Evolutionary conservation across 2,329 filamentous ascomycete species (phyloP), one percentile per base, ranked within the genome.

Genomic region (Verticillium albo-atrum): DNA sequence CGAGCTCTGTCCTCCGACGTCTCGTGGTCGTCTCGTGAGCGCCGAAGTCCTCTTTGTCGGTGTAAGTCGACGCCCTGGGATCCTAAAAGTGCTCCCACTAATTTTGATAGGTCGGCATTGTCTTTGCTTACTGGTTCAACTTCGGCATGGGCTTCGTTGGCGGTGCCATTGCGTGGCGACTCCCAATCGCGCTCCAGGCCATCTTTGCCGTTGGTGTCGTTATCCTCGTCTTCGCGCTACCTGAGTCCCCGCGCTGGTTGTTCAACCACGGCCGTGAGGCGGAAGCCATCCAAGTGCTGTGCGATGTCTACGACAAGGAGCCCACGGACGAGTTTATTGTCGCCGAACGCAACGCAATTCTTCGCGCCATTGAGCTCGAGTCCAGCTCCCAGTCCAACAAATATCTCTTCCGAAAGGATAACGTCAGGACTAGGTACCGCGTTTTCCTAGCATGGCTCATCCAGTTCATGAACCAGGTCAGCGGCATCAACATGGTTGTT

Each of bases 381-480:
- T 32, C 2, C 30, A 14, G 30, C 30, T 32, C 30, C 30, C 9
- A 32, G 30, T 32, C 30, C 14, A 14, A 14, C 2, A 14, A 32
- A 3, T 32, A 32, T 14, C 30, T 32, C 30, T 32, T 32, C 30
- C 30, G 30, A 2, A 32, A 14, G 30, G 10, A 14, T 3, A 32
- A 71, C 50, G 67, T 77, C 26, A 71, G 75, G 65, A 81, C 74
- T 10, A 68, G 78, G 0, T 64, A 73, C 51, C 69, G 79, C 2
- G 75, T 82, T n/a, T 63, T 80, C 6, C 71, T 83, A 3, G 79
- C 78, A 0, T 80, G 73, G 62, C 72, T 75, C 23, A 73, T 77
- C 59, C 75, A 78, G 56, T 74, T 78, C 56, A 79, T 79, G 73
- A 79, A 83, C 55, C 80, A 83, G 60, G 51, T 78, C 56, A 72